Conservation (phyloP, 2,329 filamentous ascomycete species). For the Cladosporium halotolerans region DNA sequence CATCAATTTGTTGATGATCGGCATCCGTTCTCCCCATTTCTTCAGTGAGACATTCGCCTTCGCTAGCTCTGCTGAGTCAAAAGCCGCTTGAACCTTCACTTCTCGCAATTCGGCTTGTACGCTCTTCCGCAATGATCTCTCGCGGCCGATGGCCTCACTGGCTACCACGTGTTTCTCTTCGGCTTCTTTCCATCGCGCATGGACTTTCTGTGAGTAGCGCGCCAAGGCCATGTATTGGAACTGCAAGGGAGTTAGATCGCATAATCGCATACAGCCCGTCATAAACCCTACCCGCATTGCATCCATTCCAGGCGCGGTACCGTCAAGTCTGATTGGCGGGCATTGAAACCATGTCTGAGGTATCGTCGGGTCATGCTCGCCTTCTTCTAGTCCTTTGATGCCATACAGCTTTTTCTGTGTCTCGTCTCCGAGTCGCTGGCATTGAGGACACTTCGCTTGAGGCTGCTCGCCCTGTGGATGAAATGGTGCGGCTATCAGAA, state of each 20-base stretch:
- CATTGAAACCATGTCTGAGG: constrained; percentile 38
- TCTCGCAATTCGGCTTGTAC: constrained; percentile 17
- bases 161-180: constrained; percentile 19
- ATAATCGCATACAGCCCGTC: neutral
- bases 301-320: constrained; percentile 32
- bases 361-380: constrained; percentile 39
- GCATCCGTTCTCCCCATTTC: constrained; percentile 29
- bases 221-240: constrained; percentile 42
- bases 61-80: constrained; percentile 18
- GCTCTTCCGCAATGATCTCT: constrained; percentile 21
- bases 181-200: constrained; percentile 19
- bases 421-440: constrained; percentile 31
- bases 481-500: constrained; percentile 39
- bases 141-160: constrained; percentile 20
- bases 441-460: constrained; percentile 41
- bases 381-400: constrained; percentile 37
- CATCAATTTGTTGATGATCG: constrained; percentile 32
- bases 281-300: constrained; percentile 35
- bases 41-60: constrained; percentile 22
- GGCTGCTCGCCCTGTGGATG: constrained; percentile 37
- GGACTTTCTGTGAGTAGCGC: constrained; percentile 26
- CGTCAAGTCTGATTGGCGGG: constrained; percentile 40
- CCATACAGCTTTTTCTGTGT: constrained; percentile 36
- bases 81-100: constrained; percentile 11
- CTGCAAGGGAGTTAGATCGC: constrained; percentile 24